Percentiles rank a stretch among this genome's conserved stretches.
phyloP scores from a whole-genome alignment of 2,329 filamentous ascomycete species.

The Sporothrix mexicana region DNA sequence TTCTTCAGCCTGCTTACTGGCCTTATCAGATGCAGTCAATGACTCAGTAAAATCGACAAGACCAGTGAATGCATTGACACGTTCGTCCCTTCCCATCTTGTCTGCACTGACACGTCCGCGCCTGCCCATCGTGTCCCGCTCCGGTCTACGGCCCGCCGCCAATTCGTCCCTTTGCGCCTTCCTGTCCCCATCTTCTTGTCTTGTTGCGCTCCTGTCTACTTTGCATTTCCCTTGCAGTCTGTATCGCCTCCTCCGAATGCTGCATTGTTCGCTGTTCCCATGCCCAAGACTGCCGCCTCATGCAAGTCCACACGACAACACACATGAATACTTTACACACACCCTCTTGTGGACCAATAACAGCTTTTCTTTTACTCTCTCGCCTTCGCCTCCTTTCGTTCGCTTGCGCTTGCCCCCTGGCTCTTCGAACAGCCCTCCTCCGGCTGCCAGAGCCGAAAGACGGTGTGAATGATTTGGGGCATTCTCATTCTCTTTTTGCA shows the following conservation, averaged over 20 bases:
- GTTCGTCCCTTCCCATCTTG: conserved; percentile 5
- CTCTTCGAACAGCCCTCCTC: background rate
- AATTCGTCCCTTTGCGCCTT: conserved; percentile 18
- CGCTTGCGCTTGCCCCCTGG: conserved; percentile 15
- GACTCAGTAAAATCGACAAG: background rate
- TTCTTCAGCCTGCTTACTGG: background rate
- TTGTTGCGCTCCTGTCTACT: background rate
- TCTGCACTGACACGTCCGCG: conserved; percentile 1
- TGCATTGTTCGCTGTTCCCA: background rate
- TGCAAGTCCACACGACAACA: conserved; percentile 23
- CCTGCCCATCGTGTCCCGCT: conserved; percentile 11
- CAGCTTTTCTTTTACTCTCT: background rate
- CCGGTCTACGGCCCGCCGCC: conserved; percentile 17
- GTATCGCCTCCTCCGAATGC: background rate
- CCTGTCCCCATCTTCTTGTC: background rate
- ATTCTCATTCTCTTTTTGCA: background rate
- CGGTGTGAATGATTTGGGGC: background rate
- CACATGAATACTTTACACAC: background rate
- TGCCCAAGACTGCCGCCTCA: background rate
- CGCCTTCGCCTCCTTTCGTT: conserved; percentile 8
- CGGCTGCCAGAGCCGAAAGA: conserved; percentile 20
- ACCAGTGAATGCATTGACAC: conserved; percentile 1
- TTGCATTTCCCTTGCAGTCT: conserved; percentile 8
- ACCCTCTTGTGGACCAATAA: conserved; percentile 20
- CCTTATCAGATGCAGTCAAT: background rate